phyloP scores from a whole-genome alignment of 192 early-diverging fungal species.

The Coemansia sp. region DNA sequence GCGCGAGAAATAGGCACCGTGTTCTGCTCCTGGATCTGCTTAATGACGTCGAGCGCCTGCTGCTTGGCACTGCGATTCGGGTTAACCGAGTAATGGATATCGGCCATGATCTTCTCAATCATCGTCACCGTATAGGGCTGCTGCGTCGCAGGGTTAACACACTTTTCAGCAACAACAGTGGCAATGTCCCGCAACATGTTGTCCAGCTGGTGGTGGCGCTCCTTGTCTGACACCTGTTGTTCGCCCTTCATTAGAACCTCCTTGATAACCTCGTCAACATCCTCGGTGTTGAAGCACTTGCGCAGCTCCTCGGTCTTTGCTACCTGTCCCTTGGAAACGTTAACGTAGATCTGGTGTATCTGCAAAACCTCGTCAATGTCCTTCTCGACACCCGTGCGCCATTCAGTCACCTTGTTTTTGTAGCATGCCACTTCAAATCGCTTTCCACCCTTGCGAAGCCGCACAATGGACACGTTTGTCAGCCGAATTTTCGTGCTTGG shows the following conservation, averaged over 20 bases:
- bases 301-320: slow-evolving; percentile 85
- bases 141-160: slow-evolving; percentile 93
- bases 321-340: slow-evolving; percentile 96
- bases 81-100: slow-evolving; percentile 90
- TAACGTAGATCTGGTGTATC: slow-evolving; percentile 88
- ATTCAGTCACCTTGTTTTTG: slow-evolving; percentile 98
- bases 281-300: slow-evolving; percentile 87
- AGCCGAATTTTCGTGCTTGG: slow-evolving; percentile 61
- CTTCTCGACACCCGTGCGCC: slow-evolving; percentile 90
- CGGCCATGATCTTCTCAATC: slow-evolving; percentile 97
- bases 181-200: slow-evolving; percentile 89
- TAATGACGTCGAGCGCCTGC: slow-evolving; percentile 92
- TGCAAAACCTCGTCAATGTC: slow-evolving; percentile 97
- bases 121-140: slow-evolving; percentile 95
- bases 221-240: slow-evolving; percentile 95
- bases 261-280: slow-evolving; percentile 74
- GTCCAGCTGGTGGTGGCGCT: slow-evolving; percentile 83
- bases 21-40: slow-evolving; percentile 83
- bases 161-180: slow-evolving; percentile 91
- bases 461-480: slow-evolving; percentile 96
- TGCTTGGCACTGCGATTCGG: slow-evolving; percentile 82
- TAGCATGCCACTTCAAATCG: slow-evolving; percentile 99
- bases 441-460: slow-evolving; percentile 94
- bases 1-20: slow-evolving; percentile 91
- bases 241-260: slow-evolving; percentile 96